These are phyloP conservation scores for Pythium aquatile DNA, from an alignment of 352 stramenopile species.

Conservation along the genomic window DNA sequence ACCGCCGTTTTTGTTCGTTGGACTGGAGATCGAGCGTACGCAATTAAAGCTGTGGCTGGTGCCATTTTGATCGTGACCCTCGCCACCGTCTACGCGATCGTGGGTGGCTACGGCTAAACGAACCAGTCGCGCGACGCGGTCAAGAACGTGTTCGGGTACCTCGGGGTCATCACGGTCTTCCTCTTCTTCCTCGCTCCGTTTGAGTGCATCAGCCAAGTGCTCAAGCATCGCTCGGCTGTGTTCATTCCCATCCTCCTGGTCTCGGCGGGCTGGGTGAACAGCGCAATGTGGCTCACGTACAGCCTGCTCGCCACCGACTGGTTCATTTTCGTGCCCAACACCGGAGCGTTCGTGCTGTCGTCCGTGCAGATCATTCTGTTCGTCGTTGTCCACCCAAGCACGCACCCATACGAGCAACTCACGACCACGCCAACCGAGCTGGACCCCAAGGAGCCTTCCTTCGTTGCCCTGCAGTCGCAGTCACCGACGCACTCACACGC, in stretches of 20 bases:
- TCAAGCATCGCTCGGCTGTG: slow-evolving; percentile 35
- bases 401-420: slow-evolving; percentile 29
- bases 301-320: slow-evolving; percentile 27
- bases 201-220: too few species aligned
- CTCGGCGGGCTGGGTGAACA: slow-evolving; percentile 41
- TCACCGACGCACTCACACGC: too few species aligned
- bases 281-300: slow-evolving; percentile 52
- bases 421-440: slow-evolving; percentile 18
- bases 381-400: slow-evolving; percentile 32
- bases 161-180: slow-evolving; percentile 40
- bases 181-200: slow-evolving; percentile 42
- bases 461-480: too few species aligned
- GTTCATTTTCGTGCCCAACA: slow-evolving; percentile 38
- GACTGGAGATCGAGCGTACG: slow-evolving; percentile 37
- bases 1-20: slow-evolving; percentile 48
- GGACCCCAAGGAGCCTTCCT: background rate
- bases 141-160: slow-evolving; percentile 36
- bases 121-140: slow-evolving; percentile 22
- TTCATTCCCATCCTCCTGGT: slow-evolving; percentile 61
- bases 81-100: slow-evolving; percentile 17
- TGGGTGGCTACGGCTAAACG: slow-evolving; percentile 15
- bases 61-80: slow-evolving; percentile 20
- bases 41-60: slow-evolving; percentile 30
- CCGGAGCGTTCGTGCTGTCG: slow-evolving; percentile 31
- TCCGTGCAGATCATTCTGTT: slow-evolving; percentile 39